These are phyloP conservation scores for Botrytis squamosa DNA, from an alignment of 2,329 filamentous ascomycete species.

Conservation along the genomic window DNA sequence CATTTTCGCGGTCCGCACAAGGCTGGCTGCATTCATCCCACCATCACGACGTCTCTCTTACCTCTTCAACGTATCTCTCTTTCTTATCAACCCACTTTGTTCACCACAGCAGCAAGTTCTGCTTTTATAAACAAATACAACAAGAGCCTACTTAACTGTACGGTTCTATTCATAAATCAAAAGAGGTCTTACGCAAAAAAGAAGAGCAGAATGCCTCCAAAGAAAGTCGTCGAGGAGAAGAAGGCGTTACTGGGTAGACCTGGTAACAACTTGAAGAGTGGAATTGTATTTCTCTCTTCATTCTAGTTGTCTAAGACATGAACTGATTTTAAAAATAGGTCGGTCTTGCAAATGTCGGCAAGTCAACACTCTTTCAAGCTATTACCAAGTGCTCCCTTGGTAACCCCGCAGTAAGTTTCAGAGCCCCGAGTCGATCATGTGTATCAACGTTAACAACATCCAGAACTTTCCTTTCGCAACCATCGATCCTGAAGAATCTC, in stretches of 20 bases:
- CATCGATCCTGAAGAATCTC: constrained; percentile 97
- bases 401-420: constrained; percentile 80
- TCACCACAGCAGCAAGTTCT: constrained; percentile 51
- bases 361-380: constrained; percentile 98
- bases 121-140: constrained; percentile 37
- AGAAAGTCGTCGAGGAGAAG: constrained; percentile 88
- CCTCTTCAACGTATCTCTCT: constrained; percentile 46
- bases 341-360: constrained; percentile 97
- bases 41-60: constrained; percentile 36
- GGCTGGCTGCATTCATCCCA: constrained; percentile 25
- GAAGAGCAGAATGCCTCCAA: constrained; percentile 72
- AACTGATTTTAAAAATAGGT: constrained; percentile 57
- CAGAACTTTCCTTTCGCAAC: constrained; percentile 99
- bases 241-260: constrained; percentile 95
- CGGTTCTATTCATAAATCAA: constrained; percentile 45
- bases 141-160: constrained; percentile 40
- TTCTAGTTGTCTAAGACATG: not conserved
- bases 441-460: constrained; percentile 26
- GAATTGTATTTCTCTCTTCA: constrained; percentile 70
- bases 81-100: constrained; percentile 52
- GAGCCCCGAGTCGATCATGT: constrained; percentile 31
- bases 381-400: constrained; percentile 97
- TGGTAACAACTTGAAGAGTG: constrained; percentile 98
- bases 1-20: constrained; percentile 27
- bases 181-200: constrained; percentile 57